These are phyloP conservation scores for Daldinia loculata DNA, from an alignment of 495 filamentous ascomycete genomes.

Conservation along the genomic window DNA sequence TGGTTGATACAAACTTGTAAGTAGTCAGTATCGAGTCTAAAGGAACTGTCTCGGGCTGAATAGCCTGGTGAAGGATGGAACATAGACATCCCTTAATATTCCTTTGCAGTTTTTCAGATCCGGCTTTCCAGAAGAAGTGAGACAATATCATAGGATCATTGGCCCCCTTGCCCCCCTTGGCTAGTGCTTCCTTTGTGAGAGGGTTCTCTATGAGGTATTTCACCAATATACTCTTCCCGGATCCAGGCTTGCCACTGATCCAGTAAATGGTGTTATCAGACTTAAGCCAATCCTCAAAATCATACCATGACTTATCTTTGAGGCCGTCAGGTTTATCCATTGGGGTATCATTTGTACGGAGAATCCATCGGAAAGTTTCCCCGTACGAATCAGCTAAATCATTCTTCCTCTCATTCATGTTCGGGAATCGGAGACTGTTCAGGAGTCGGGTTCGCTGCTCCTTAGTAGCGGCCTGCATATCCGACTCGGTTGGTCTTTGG, in stretches of 20 bases:
- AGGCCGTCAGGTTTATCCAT: neutral
- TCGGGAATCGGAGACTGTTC: neutral
- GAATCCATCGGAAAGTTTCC: neutral
- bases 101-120: slow-evolving; percentile 2
- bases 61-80: neutral
- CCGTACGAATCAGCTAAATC: neutral
- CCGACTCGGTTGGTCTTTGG: neutral
- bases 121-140: slow-evolving; percentile 22
- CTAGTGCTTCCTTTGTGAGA: neutral
- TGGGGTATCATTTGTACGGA: neutral
- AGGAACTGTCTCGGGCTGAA: neutral
- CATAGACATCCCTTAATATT: slow-evolving; percentile 6
- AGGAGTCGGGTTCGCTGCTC: neutral
- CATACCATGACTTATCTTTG: neutral
- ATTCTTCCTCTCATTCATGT: neutral
- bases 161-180: neutral
- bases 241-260: neutral
- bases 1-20: neutral
- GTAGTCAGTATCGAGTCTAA: neutral
- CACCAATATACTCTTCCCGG: neutral
- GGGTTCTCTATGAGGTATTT: neutral
- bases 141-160: slow-evolving; percentile 12
- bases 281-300: neutral
- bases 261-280: neutral
- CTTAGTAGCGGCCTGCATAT: neutral